phyloP scores from a whole-genome alignment of 2,329 filamentous ascomycete genomes.

The Talaromyces sp. region DNA sequence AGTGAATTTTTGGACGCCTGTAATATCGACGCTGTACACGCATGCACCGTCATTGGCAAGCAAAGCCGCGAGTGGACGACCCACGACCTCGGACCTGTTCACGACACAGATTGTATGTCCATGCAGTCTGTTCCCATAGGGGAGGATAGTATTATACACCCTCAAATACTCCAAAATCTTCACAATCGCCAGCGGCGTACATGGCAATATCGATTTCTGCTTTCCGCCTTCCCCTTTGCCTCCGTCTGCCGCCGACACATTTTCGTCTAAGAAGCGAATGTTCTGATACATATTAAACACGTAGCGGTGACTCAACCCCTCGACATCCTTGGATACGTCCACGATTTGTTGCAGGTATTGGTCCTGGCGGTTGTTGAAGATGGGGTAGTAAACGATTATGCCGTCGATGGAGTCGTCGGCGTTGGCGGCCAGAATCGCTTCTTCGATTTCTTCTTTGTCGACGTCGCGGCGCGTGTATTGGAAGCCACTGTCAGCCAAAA shows the following conservation, averaged over 20 bases:
- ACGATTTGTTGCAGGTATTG: conserved; percentile 96
- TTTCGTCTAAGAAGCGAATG: conserved; percentile 81
- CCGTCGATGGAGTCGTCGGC: conserved; percentile 72
- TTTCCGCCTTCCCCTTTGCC: conserved; percentile 45
- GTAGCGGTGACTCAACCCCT: conserved; percentile 89
- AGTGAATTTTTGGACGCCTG: conserved; percentile 87
- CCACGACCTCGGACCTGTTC: conserved; percentile 94
- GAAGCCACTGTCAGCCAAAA: conserved; percentile 73
- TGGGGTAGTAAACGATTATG: conserved; percentile 98
- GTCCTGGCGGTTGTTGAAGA: conserved; percentile 88
- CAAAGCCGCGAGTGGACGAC: conserved; percentile 84
- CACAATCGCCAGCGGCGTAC: conserved; percentile 91
- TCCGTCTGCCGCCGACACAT: not conserved
- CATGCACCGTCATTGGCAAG: conserved; percentile 94
- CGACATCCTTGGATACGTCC: conserved; percentile 86
- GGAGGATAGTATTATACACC: conserved; percentile 93
- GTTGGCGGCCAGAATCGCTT: conserved; percentile 83
- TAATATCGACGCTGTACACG: conserved; percentile 92
- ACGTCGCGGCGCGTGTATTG: conserved; percentile 81
- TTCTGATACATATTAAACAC: conserved; percentile 99
- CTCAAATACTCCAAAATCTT: conserved; percentile 95
- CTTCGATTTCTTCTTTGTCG: conserved; percentile 84
- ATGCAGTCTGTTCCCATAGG: conserved; percentile 87
- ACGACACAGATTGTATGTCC: conserved; percentile 95
- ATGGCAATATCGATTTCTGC: conserved; percentile 90